Percentiles rank a stretch among this genome's conserved stretches.
Evolutionary conservation across 345 rosid genomes (phyloP).

Genomic region (Hypericum perforatum): DNA sequence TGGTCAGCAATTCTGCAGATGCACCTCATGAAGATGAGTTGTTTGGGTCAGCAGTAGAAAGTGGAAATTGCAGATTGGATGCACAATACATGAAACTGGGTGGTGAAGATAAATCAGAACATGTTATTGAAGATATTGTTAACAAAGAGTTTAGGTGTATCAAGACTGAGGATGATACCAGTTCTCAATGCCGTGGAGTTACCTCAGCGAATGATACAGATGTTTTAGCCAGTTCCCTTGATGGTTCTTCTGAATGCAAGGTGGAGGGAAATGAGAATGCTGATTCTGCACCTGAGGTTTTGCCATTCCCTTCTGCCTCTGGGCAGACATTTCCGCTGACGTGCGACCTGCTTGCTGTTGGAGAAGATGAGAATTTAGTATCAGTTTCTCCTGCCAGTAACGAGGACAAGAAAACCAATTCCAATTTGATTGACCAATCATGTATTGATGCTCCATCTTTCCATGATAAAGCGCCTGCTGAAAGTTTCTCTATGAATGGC

Average conservation of each 20-base stretch:
- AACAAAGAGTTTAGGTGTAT: constrained; percentile 11
- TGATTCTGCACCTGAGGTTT: constrained; percentile 15
- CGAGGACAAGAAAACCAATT: no score
- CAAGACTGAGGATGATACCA: background rate
- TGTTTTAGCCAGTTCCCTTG: background rate
- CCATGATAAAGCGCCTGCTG: no score
- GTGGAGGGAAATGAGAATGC: constrained; percentile 16
- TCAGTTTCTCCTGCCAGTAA: no score
- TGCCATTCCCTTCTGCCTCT: constrained; percentile 12
- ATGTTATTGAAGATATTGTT: constrained; percentile 15
- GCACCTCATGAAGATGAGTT: constrained; percentile 19
- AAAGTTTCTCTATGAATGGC: no score
- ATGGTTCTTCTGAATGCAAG: constrained; percentile 23
- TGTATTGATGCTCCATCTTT: no score
- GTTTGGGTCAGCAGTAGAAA: constrained; percentile 11
- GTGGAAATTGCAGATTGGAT: constrained; percentile 1
- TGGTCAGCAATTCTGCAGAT: constrained; percentile 16
- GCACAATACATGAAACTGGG: constrained; percentile 7
- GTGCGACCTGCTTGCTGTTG: background rate
- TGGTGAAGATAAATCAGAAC: constrained; percentile 8
- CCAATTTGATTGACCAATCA: no score
- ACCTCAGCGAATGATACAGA: background rate
- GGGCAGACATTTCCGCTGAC: constrained; percentile 1
- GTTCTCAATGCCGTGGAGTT: background rate
- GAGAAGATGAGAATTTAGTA: background rate